Base-by-base conservation (phyloP, 2,329 filamentous ascomycete species). In the Hymenoscyphus albidus region DNA sequence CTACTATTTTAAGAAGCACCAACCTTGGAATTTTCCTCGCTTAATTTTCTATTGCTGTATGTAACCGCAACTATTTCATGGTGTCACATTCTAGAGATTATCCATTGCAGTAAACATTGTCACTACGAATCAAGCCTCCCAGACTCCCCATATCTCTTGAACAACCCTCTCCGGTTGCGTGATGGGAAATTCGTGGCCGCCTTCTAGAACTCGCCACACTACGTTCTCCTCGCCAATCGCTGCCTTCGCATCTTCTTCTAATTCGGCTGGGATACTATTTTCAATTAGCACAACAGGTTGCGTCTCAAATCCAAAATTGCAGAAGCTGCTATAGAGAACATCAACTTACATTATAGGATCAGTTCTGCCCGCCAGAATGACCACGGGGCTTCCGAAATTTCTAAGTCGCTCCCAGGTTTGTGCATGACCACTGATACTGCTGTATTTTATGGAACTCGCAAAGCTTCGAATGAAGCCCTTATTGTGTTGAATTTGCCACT, bases 151-250 rank as follows among this genome's bases (percentile, higher is more conserved):
- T 10, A 87, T 76, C 63, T 78, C 78, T 54, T 74, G 71, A 64
- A 85, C 69, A 12, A 83, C 80, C 42, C 77, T 72, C 6, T 74
- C 70, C 0, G 78, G 73, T 65, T 83, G 79, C n/a, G 84, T 85
- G 77, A 87, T 86, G 16, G 86, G 84, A 69, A 88, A 88, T 68
- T 88, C 85, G 70, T 88, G 86, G 1, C 80, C 81, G 1, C 83
- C 84, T 0, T 80, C 79, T 1, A 88, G 76, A 12, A 83, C 73
- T 40, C 76, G 79, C 80, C 83, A 86, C 54, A 76, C 74, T 6
- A 86, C 79, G 14, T 78, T 78, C 0, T 79, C 78, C 59, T 76
- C 73, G 6, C 69, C 73, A 27, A 73, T 39, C 5, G 62, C 57
- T 7, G 22, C 60, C n/a, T 58, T 61, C 1, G 65, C 68, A 65